phyloP scores from a whole-genome alignment of 1,139 yeast genomes.

The Nakaseomyces kungkrabaensis region DNA sequence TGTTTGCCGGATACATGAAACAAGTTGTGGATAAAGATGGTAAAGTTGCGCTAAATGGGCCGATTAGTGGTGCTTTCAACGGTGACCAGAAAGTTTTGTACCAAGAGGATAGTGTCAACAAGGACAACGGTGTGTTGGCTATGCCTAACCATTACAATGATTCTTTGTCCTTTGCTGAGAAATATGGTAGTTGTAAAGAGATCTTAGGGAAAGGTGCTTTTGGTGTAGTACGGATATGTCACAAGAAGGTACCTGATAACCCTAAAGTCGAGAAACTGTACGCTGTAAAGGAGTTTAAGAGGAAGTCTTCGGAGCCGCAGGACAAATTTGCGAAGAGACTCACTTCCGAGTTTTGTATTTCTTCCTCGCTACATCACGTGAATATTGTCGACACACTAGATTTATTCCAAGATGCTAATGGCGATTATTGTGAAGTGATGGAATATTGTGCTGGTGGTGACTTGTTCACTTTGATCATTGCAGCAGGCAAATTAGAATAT shows the following conservation, averaged over 20 bases:
- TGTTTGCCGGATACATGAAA: slow-evolving; percentile 67
- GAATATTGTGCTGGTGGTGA: slow-evolving; percentile 96
- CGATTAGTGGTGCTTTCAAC: slow-evolving; percentile 5
- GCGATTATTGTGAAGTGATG: slow-evolving; percentile 94
- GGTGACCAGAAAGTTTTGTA: slow-evolving; percentile 3
- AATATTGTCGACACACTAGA: slow-evolving; percentile 84
- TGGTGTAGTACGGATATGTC: slow-evolving; percentile 70
- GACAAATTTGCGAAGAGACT: slow-evolving; percentile 59
- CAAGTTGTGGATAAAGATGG: slow-evolving; percentile 40
- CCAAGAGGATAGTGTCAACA: neutral
- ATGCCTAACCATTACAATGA: slow-evolving; percentile 1
- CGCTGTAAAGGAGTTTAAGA: slow-evolving; percentile 77
- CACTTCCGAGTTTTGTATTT: slow-evolving; percentile 77
- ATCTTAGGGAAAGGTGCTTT: slow-evolving; percentile 78
- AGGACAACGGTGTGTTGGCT: neutral
- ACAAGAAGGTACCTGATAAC: slow-evolving; percentile 31
- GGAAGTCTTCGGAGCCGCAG: slow-evolving; percentile 45
- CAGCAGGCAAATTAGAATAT: slow-evolving; percentile 74
- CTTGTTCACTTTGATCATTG: slow-evolving; percentile 71
- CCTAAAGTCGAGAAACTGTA: slow-evolving; percentile 41
- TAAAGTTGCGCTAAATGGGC: neutral
- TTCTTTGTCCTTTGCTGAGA: slow-evolving; percentile 38
- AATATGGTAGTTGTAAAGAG: slow-evolving; percentile 69
- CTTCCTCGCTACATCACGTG: slow-evolving; percentile 66
- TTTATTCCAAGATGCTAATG: slow-evolving; percentile 78